Evolutionary conservation across 164 flowering plant species (phyloP).

Genomic region (Amborella trichopoda): DNA sequence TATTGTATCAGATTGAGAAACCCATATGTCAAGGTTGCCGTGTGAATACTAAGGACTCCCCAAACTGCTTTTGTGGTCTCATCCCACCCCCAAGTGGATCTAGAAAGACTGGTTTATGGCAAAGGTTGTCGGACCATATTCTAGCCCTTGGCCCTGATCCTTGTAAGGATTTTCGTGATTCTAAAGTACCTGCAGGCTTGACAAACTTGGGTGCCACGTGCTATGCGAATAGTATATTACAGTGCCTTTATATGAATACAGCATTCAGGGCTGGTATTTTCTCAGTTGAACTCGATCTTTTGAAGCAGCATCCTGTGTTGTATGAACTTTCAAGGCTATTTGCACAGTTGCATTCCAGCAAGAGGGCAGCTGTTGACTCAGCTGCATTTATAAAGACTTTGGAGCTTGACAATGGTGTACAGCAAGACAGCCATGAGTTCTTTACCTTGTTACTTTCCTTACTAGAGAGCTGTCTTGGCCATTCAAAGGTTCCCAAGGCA

Average conservation of each 20-base stretch:
- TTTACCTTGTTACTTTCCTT: slow-evolving; percentile 84
- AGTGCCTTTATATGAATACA: slow-evolving; percentile 78
- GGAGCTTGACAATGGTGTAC: slow-evolving; percentile 91
- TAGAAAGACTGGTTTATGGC: slow-evolving; percentile 90
- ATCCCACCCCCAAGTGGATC: slow-evolving; percentile 71
- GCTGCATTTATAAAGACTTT: slow-evolving; percentile 83
- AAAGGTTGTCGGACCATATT: slow-evolving; percentile 60
- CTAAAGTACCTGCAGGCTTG: slow-evolving; percentile 69
- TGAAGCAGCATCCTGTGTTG: slow-evolving; percentile 58
- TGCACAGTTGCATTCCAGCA: slow-evolving; percentile 75
- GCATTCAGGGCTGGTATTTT: slow-evolving; percentile 72
- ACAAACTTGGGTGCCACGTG: slow-evolving; percentile 96
- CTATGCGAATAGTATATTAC: slow-evolving; percentile 96
- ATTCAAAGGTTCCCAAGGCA: slow-evolving; percentile 47
- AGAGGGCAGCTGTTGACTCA: slow-evolving; percentile 72
- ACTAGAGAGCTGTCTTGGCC: slow-evolving; percentile 68
- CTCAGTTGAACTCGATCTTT: slow-evolving; percentile 58
- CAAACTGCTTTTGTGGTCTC: slow-evolving; percentile 91
- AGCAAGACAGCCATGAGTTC: slow-evolving; percentile 97
- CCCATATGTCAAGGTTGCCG: slow-evolving; percentile 90
- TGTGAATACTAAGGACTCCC: slow-evolving; percentile 75
- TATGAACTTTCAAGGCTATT: slow-evolving; percentile 80
- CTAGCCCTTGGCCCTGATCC: slow-evolving; percentile 71
- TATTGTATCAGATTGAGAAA: slow-evolving; percentile 58
- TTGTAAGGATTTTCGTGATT: slow-evolving; percentile 47